Base-by-base conservation (phyloP, 2,329 filamentous ascomycete species). In the Xylaria arbuscula region DNA sequence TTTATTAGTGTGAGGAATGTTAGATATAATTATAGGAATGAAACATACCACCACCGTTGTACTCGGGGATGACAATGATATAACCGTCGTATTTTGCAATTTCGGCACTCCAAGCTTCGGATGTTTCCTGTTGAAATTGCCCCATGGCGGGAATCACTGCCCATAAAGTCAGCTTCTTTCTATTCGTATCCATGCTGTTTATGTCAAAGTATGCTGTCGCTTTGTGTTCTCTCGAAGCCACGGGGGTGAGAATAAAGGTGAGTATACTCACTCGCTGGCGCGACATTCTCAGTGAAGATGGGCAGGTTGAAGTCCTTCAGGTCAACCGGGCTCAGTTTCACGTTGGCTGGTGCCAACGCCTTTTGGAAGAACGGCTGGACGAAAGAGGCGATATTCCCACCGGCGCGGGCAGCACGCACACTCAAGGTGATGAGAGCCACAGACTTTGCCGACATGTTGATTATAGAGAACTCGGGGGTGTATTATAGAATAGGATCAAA, bases 51-150 rank as follows among this genome's bases (percentile, higher is more conserved):
- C 85, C 83, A 75, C 79, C 85, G 79, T 90, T 89, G 74, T 89
- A 90, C 75, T 87, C 83, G 1, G 84, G 82, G n/a, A 83, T 80
- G 51, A 87, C 81, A 56, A 87, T 77, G 40, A 88, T 74, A 75
- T 85, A 86, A 17, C 74, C 84, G 57, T 84, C 81, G 75, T 84
- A 80, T 32, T 76, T 75, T n/a, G 75, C 70, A 47, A 87, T 83
- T 68, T 80, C 80, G 4, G 72, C 73, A 38, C 78, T 82, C 85
- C 86, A 87, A 0, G 74, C 76, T n/a, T 77, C 79, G 40, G 81
- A 81, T 74, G 84, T 79, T n/a, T 80, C 78, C 50, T 82, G 73
- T 6, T 76, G 70, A 73, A 83, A 85, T 34, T 78, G 73, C 8
- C 73, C 76, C 5, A 75, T 66, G 0, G 70, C 72, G 1, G 82